Evolutionary conservation across 768 basidiomycete species (phyloP).

Genomic region (Sporobolomyces roseus): DNA sequence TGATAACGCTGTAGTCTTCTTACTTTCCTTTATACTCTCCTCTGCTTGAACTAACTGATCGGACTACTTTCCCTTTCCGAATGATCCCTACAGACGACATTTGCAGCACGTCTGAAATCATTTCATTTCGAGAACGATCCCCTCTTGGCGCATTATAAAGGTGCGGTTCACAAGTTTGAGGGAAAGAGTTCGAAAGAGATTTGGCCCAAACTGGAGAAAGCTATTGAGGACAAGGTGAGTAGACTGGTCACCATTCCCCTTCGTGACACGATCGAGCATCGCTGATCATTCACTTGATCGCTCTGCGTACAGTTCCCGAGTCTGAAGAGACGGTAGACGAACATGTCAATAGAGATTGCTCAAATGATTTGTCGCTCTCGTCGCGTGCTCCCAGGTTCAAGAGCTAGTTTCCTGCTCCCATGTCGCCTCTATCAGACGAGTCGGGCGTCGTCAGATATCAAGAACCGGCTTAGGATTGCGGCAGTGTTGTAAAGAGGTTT

Average conservation of each 20-base stretch:
- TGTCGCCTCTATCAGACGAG: no score
- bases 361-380: no score
- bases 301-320: neutral
- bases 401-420: no score
- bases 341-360: neutral
- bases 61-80: constrained; percentile 11
- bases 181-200: constrained; percentile 82
- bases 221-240: constrained; percentile 49
- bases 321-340: constrained; percentile 3
- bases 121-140: constrained; percentile 80
- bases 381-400: no score
- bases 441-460: no score
- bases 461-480: no score
- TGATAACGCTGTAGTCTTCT: constrained; percentile 69
- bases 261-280: no score
- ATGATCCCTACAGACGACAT: constrained; percentile 57
- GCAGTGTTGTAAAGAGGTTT: no score
- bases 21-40: neutral
- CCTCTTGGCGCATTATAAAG: constrained; percentile 66
- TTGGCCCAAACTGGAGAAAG: constrained; percentile 73
- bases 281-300: neutral
- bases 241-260: neutral
- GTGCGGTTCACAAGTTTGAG: constrained; percentile 57
- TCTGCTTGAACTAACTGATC: no score
- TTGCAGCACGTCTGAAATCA: constrained; percentile 66